Base-by-base conservation (phyloP, 2,329 filamentous ascomycete species). In the Fusarium oxysporum region DNA sequence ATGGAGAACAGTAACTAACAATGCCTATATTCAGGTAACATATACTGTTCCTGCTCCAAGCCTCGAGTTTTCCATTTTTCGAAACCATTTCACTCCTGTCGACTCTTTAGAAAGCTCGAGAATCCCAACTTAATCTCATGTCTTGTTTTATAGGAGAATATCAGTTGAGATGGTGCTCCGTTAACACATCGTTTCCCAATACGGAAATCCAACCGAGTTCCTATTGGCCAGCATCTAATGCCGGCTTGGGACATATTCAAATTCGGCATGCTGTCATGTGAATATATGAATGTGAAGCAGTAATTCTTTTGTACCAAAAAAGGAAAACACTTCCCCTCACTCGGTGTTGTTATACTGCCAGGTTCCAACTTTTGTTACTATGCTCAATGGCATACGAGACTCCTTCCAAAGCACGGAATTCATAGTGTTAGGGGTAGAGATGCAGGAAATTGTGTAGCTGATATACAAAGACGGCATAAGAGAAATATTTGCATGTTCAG, bases 201-300 rank as follows among this genome's bases (percentile, higher is more conserved):
- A 54, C 23, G 51, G 70, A 66, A 57, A 53, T 66, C 12, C 23
- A 21, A n/a, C 48, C 56, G n/a, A 62, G 61, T 25, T 65, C 56
- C 55, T 35, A 72, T 72, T 72, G 69, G 70, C 19, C 37, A 64
- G 28, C 25, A 35, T 37, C 35, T 45, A 38, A 60, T 45, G n/a
- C 33, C n/a, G 50, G 55, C 54, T 41, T 57, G 37, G 61, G 38
- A n/a, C 38, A n/a, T 7, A 21, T 11, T 25, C 44, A 23, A 33
- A 17, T 51, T 41, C 33, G 38, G 35, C 43, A 44, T 57, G 30
- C 14, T 17, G 23, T 19, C 25, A 28, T 13, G 19, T 33, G 17
- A 55, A 55, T 21, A 32, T 28, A 32, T 38, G 25, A 30, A 58
- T 40, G 47, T 48, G 47, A 58, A 41, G 23, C 4, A 3, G 38